Base-by-base conservation (phyloP, 2,329 filamentous ascomycete species). In the Claviceps quebecensis region DNA sequence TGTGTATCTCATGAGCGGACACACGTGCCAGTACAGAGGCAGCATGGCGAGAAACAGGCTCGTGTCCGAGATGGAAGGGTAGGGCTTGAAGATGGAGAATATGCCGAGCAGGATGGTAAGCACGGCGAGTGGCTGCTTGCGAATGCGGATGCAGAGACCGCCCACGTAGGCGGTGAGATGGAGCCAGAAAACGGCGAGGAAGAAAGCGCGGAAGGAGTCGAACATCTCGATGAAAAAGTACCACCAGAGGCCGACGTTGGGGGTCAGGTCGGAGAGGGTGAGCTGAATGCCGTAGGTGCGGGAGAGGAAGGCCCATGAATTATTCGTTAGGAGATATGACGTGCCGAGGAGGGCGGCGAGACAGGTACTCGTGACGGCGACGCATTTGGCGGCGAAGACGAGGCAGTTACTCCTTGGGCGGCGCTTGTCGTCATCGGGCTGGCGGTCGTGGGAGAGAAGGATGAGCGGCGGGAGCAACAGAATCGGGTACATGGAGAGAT, bases 171-270 rank as follows among this genome's bases (percentile, higher is more conserved):
- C 85, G 0, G 86, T 81, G 53, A 97, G 80, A 64, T 98, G 93
- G 54, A 98, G 77, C 89, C 94, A 97, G 71, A 98, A 98, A 47
- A 98, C 90, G 51, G 87, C 93, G 3, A 98, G 78, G 75, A 97
- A 98, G 74, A 98, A 98, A 59, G 86, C 84, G 40, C 93, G 80
- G 76, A 98, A 98, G 1, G 90, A 91, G 69, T 98, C 93, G 65
- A 98, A 98, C 82, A 98, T 98, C 65, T 98, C 91, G 58, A 94
- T 95, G 65, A 98, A 97, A 70, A 98, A 98, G 69, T 98, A 98
- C 93, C 93, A 98, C 93, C 93, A 98, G 1, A 98, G 75, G 1
- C 93, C 93, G 34, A 94, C 86, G 58, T 97, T 98, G 13, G 93
- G 93, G 0, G 91, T 94, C 41, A 98, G 75, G 63, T 98, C 93